Evolutionary conservation across 148 eudicot species (phyloP).

Genomic region (Chenopodium berlandieri): DNA sequence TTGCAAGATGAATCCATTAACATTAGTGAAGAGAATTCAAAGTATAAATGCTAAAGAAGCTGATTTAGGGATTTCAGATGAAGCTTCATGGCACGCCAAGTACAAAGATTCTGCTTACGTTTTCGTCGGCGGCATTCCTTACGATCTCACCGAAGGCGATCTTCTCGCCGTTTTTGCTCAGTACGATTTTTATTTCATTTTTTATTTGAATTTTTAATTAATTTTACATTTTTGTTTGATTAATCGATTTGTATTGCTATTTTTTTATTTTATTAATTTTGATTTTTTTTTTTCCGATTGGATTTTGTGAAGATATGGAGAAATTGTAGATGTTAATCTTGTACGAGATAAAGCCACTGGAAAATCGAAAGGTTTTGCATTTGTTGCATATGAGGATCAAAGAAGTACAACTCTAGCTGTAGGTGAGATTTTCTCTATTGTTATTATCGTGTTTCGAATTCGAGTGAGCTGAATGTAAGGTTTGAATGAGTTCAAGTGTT

Average conservation of each 20-base stretch:
- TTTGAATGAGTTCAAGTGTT: neutral
- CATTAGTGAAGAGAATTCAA: conserved; percentile 81
- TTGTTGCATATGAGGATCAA: conserved; percentile 93
- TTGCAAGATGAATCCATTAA: conserved; percentile 74
- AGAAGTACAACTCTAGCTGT: conserved; percentile 95
- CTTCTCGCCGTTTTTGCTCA: conserved; percentile 88
- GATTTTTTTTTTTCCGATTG: neutral
- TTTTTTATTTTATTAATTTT: neutral
- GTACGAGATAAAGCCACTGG: conserved; percentile 87
- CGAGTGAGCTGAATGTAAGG: neutral
- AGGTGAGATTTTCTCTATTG: conserved; percentile 41
- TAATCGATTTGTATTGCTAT: neutral
- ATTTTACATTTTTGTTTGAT: neutral
- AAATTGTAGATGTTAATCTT: conserved; percentile 90
- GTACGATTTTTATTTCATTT: conserved; percentile 26
- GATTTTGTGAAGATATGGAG: conserved; percentile 63
- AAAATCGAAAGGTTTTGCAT: conserved; percentile 90
- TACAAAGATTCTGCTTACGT: conserved; percentile 90
- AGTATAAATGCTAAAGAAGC: conserved; percentile 77
- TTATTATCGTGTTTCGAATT: conserved; percentile 4
- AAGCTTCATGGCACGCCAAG: conserved; percentile 92
- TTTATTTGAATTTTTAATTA: neutral
- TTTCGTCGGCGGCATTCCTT: conserved; percentile 81
- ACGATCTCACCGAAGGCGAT: conserved; percentile 93
- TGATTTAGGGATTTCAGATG: conserved; percentile 74